phyloP scores from a whole-genome alignment of 768 basidiomycete species.

The Terana coerulea region DNA sequence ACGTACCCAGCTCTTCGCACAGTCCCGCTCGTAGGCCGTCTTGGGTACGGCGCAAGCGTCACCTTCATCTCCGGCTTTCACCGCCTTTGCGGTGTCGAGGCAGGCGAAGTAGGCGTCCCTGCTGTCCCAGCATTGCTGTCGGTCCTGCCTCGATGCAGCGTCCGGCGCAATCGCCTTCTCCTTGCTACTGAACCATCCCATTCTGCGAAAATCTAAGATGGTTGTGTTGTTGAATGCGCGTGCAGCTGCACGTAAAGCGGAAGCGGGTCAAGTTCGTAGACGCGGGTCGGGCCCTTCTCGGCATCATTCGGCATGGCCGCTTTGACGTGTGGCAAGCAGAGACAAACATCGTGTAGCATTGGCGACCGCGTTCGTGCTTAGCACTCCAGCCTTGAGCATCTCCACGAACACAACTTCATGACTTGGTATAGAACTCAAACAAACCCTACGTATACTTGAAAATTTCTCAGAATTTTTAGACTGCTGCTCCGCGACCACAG shows the following conservation, averaged over 20 bases:
- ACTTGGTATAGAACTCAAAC: too few species aligned
- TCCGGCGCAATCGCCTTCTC: constrained; percentile 36
- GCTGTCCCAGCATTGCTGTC: constrained; percentile 81
- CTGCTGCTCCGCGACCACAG: background rate
- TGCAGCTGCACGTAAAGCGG: too few species aligned
- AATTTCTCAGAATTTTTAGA: background rate
- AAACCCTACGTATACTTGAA: background rate
- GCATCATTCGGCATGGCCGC: too few species aligned
- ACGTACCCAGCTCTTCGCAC: constrained; percentile 89
- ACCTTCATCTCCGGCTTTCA: constrained; percentile 73
- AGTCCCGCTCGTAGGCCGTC: constrained; percentile 61
- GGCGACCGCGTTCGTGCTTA: constrained; percentile 2
- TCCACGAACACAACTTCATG: too few species aligned
- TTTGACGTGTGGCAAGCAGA: background rate
- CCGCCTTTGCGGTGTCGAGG: constrained; percentile 63
- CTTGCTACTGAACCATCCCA: constrained; percentile 36
- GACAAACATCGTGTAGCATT: constrained; percentile 1
- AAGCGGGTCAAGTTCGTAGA: too few species aligned
- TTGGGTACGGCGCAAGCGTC: constrained; percentile 55
- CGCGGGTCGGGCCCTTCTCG: too few species aligned
- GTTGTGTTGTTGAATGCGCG: too few species aligned
- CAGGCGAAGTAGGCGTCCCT: constrained; percentile 86
- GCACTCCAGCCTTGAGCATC: too few species aligned
- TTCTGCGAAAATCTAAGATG: too few species aligned
- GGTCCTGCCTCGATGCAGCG: constrained; percentile 54